Evolutionary conservation across 2,329 filamentous ascomycete species (phyloP), one percentile per base, ranked within the genome.

Genomic region (Aspergillus novoparasiticus): DNA sequence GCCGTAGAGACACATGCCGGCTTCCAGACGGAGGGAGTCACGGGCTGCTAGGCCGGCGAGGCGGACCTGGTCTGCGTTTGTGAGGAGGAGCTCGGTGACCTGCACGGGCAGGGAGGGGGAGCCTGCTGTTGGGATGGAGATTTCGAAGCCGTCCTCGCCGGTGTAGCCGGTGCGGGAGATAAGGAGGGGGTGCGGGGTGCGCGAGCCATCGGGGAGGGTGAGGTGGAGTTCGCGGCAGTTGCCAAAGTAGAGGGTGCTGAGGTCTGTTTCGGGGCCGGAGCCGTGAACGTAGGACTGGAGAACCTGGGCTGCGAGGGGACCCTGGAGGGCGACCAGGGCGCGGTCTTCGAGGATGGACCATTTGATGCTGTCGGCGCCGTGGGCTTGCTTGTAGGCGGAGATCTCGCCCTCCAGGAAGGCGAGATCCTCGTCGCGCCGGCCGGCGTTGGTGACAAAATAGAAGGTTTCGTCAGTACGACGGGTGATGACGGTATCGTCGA

Each of bases 1-100:
- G n/a, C 95, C 95, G 81, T 99, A 99, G n/a, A 99, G 86, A 79
- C 95, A 99, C 94, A 99, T 96, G 65, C 95, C 95, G 0, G 95
- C 95, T 82, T 99, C 95, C 34, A 99, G 88, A 54, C 95, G 89
- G 64, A 99, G 87, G 65, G 91, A 96, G 79, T 99, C 95, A 67
- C 95, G 88, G 2, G 95, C 93, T 11, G 94, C 95, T 0, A 99
- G 86, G 3, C 95, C 95, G 2, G 94, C 93, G 53, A 97, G 86
- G 73, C 90, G 90, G 19, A 97, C 83, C 12, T 89, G 87, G 30
- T 89, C 89, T 0, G 83, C 82, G 36, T 86, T 82, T 46, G 84
- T 77, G 54, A 97, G 85, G 28, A 97, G 84, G 28, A 87, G 82
- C 76, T 93, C 85, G 6, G 91, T 89, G 46, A 94, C 85, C 39